Evolutionary conservation across 495 filamentous ascomycete species (phyloP), one percentile per base, ranked within the genome.

Genomic region (Penicillium malachiteum): DNA sequence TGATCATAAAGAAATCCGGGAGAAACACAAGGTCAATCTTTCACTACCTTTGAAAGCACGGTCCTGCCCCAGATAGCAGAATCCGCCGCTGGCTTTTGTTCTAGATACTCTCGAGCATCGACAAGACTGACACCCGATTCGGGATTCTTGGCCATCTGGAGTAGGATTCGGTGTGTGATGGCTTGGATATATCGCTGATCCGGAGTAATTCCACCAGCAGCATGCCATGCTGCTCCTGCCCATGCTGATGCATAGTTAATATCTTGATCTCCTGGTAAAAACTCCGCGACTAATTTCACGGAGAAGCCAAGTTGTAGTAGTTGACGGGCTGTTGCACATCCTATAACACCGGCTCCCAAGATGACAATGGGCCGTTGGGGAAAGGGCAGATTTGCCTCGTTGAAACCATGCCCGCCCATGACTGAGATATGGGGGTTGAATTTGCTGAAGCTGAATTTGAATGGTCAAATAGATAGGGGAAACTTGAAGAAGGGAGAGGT

Each of bases 201-300:
- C 1, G 70, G 60, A 7, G 62, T 66, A 49, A 77, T 73, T 7
- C 72, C 71, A 9, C 66, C 68, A 1, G 74, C 74, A 3, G 74
- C 68, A 60, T 77, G 74, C 74, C 74, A 77, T 48, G 73, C 74
- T 13, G 72, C 74, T 13, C 74, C 74, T 13, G 74, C 74, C 74
- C 74, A 77, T 11, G 74, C 74, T 7, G 74, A 77, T 17, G 74
- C 72, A 55, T 77, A 77, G 32, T 64, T 55, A n/a, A 75, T 71
- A 41, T 65, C 62, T 51, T 75, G 65, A 46, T 77, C 72, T 16
- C 74, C 74, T 0, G 74, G 74, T 5, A 77, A 59, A 55, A 69
- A 75, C 51, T 77, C 74, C 8, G 71, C 74, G 8, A 77, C 70
- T 48, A 77, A 26, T 7, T 64, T 60, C 2, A 77, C 73, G 3